Percentiles rank a stretch among this genome's conserved stretches.
Conservation (phyloP, 2,329 filamentous ascomycete genomes). For the Aspergillus oerlinghausenensis region DNA sequence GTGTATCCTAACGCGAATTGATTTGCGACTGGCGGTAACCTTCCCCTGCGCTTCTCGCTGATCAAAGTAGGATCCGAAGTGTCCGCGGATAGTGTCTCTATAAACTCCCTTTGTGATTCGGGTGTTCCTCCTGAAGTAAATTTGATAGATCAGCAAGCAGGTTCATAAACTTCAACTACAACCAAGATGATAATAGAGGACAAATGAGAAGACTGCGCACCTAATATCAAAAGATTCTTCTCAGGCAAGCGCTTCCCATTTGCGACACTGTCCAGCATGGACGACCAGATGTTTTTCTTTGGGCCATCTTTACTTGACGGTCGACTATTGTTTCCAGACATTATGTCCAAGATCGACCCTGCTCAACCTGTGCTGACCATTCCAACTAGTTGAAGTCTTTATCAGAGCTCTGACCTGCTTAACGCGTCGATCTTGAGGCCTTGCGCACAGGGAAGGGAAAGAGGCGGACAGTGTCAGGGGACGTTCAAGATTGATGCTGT, state of each 20-base stretch:
- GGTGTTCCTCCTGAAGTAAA: constrained; percentile 65
- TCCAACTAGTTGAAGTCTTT: constrained; percentile 14
- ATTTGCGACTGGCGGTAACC: constrained; percentile 77
- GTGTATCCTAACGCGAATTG: constrained; percentile 91
- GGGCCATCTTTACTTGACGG: constrained; percentile 56
- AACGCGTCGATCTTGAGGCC: constrained; percentile 15
- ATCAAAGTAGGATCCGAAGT: constrained; percentile 37
- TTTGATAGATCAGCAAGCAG: constrained; percentile 16
- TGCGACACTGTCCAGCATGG: constrained; percentile 84
- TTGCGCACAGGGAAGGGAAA: constrained; percentile 10
- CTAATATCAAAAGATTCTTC: constrained; percentile 84
- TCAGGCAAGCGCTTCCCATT: constrained; percentile 86
- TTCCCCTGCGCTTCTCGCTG: constrained; percentile 47
- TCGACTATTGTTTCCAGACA: constrained; percentile 37
- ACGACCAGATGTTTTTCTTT: constrained; percentile 90
- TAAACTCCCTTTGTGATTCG: constrained; percentile 78
- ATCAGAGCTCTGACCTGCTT: constrained; percentile 1
- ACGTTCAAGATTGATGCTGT: constrained; percentile 12
- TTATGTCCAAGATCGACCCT: constrained; percentile 35
- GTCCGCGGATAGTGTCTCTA: constrained; percentile 55
- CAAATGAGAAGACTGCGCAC: constrained; percentile 44
- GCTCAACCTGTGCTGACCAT: constrained; percentile 32
- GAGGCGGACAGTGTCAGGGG: constrained; percentile 30
- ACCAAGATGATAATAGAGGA: constrained; percentile 5
- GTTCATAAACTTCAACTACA: constrained; percentile 1